Evolutionary conservation across 306 rosid species (phyloP), one percentile per base, ranked within the genome.

Genomic region (Notholithocarpus densiflorus): DNA sequence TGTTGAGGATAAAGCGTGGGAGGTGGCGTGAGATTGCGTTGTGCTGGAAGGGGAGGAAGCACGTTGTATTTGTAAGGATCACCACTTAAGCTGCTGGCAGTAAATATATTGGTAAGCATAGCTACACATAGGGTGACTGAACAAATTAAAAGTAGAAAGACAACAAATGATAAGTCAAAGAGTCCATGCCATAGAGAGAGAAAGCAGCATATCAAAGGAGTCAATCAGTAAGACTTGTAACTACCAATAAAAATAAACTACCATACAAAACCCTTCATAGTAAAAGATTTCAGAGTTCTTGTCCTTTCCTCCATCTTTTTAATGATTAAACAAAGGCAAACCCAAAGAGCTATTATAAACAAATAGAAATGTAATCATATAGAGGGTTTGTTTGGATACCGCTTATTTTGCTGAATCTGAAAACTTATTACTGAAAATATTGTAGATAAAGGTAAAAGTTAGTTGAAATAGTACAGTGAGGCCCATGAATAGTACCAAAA

Each of bases 1-100:
- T 91, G 98, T 85, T 96, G 99, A 69, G 99, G 99, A 87, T 96
- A 96, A 21, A 96, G 96, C 0, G 99, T 96, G 29, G 98, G 98
- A 4, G 99, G 99, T 27, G 98, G 98, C 0, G 96, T 91, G 81
- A 93, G 90, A 86, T 93, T 96, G 82, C 93, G 90, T 62, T 96
- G 99, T 15, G 97, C 99, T 20, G 99, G 99, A 83, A 93, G 97
- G 3, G 99, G 96, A 21, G 99, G 98, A 83, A 90, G 90, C 82
- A 75, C 76, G 84, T 91, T 88, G 86, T 89, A 89, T 82, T 89
- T 91, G 93, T 83, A 96, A 14, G 92, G 85, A 74, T 91, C 94
- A 4, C 84, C 73, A 68, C 79, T 84, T 23, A 72, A 71, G 82
- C 97, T 93, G 90, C 84, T 76, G 43, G 70, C 59, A 76, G 74